Evolutionary conservation across 106 monocot species (phyloP).

Genomic region (Ottelia alismoides): DNA sequence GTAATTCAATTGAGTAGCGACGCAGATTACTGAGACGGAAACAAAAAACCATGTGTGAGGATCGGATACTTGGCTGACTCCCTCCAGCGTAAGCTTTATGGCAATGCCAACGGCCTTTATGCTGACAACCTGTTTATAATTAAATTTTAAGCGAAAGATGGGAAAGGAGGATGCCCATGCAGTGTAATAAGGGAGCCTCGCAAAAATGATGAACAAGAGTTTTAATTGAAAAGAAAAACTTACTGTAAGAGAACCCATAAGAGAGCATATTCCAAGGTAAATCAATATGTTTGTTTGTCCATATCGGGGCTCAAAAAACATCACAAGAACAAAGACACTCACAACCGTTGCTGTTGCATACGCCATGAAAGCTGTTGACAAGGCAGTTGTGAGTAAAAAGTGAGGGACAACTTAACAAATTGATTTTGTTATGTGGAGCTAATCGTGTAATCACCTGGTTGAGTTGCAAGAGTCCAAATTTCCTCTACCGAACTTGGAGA

Average conservation of each 20-base stretch:
- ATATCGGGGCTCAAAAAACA: conserved; percentile 51
- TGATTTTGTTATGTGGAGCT: neutral
- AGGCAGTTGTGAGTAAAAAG: neutral
- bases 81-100: conserved; percentile 61
- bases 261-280: conserved; percentile 77
- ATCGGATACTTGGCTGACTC: conserved; percentile 54
- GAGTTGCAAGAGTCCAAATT: conserved; percentile 73
- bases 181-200: neutral
- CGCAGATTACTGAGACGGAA: conserved; percentile 32
- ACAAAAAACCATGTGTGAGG: conserved; percentile 67
- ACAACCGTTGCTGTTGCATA: conserved; percentile 27
- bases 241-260: conserved; percentile 79
- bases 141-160: neutral
- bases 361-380: conserved; percentile 47
- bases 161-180: neutral
- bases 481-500: conserved; percentile 50
- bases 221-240: conserved; percentile 5
- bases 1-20: conserved; percentile 60
- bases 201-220: neutral
- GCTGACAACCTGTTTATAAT: conserved; percentile 55
- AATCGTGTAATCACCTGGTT: conserved; percentile 39
- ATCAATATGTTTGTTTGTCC: conserved; percentile 67
- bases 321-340: conserved; percentile 24
- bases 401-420: neutral
- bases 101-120: conserved; percentile 85